A percentile compares a stretch with the other conserved stretches of the same genome.
Evolutionary conservation across 352 stramenopile species (phyloP).

Genomic region (Pythium aquatile): DNA sequence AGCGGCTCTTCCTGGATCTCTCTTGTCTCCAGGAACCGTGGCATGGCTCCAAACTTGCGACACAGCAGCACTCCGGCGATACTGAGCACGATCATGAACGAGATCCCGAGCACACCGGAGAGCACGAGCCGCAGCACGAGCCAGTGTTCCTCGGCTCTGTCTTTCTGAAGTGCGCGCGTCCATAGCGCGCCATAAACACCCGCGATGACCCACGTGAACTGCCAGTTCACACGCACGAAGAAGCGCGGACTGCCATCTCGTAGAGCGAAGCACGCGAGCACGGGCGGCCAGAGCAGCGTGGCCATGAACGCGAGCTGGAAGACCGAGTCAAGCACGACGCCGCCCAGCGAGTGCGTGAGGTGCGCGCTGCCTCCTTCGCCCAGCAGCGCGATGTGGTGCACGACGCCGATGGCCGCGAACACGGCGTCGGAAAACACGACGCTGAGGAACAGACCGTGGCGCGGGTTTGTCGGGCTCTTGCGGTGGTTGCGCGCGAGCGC

Average conservation of each 20-base stretch:
- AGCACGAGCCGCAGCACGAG: slow-evolving; percentile 31
- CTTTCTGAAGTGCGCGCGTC: slow-evolving; percentile 27
- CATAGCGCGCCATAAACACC: slow-evolving; percentile 42
- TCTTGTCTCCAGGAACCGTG: background rate
- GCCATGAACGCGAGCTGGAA: slow-evolving; percentile 44
- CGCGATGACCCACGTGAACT: slow-evolving; percentile 44
- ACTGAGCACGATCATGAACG: slow-evolving; percentile 28
- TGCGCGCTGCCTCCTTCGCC: slow-evolving; percentile 41
- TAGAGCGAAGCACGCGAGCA: slow-evolving; percentile 50
- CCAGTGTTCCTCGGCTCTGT: slow-evolving; percentile 12
- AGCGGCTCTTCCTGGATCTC: slow-evolving; percentile 39
- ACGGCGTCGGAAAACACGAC: slow-evolving; percentile 59
- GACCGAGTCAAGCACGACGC: slow-evolving; percentile 32
- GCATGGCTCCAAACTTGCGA: slow-evolving; percentile 16
- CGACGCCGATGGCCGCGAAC: slow-evolving; percentile 44
- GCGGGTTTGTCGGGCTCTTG: background rate
- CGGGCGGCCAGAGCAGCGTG: slow-evolving; percentile 47
- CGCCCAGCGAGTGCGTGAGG: slow-evolving; percentile 37
- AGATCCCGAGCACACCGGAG: slow-evolving; percentile 30
- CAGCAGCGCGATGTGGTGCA: slow-evolving; percentile 56
- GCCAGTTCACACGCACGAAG: slow-evolving; percentile 45
- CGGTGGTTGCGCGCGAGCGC: slow-evolving; percentile 31
- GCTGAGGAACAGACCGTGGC: slow-evolving; percentile 44
- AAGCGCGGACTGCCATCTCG: slow-evolving; percentile 29
- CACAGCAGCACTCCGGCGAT: slow-evolving; percentile 26